Evolutionary conservation across 306 rosid genomes (phyloP).

Genomic region (Sicyos baderoa): DNA sequence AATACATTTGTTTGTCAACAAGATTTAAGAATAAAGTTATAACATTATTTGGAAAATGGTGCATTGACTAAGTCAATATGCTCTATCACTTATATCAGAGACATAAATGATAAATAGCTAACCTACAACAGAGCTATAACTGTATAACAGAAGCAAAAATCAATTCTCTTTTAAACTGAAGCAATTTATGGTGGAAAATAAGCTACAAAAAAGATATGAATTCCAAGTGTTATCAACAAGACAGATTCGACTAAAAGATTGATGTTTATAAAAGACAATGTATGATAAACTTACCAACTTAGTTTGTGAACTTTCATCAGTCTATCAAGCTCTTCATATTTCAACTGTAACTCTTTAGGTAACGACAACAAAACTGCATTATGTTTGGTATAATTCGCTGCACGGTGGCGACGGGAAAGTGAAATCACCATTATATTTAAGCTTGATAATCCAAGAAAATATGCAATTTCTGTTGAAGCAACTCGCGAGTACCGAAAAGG

Average conservation of each 20-base stretch:
- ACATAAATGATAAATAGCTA: not conserved
- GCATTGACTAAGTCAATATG: not conserved
- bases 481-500: conserved; percentile 51
- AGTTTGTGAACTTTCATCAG: not conserved
- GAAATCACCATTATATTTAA: not conserved
- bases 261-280: conserved; percentile 14
- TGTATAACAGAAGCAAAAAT: not conserved
- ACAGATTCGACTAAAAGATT: not conserved
- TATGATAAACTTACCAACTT: conserved; percentile 1
- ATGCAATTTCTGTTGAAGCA: conserved; percentile 53
- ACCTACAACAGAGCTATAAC: not conserved
- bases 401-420: too few species aligned
- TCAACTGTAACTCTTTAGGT: not conserved
- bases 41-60: not conserved
- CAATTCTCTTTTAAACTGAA: not conserved
- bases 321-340: too few species aligned
- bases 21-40: too few species aligned
- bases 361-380: conserved; percentile 16
- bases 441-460: conserved; percentile 74
- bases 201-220: not conserved
- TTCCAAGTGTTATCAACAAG: not conserved
- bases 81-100: not conserved
- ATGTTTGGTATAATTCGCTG: not conserved
- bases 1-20: too few species aligned
- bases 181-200: not conserved